Evolutionary conservation across 2,329 filamentous ascomycete species (phyloP).

Genomic region (Fusarium zealandicum): DNA sequence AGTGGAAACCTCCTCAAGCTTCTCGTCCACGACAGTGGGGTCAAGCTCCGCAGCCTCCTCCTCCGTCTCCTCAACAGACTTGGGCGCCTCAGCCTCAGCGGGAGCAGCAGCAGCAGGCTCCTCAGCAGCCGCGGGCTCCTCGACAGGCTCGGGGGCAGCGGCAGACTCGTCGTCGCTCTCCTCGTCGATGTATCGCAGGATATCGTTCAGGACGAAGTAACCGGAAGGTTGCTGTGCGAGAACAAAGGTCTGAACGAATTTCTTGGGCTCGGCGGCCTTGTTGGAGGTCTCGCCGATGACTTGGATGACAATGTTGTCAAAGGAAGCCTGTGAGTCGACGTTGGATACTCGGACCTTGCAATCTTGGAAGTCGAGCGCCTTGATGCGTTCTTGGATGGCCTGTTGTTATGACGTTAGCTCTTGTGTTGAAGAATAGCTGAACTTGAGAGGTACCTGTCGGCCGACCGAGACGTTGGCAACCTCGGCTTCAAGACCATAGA

Average conservation of each 20-base stretch:
- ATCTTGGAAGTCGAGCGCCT: constrained; percentile 90
- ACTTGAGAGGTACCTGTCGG: constrained; percentile 67
- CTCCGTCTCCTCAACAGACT: constrained; percentile 42
- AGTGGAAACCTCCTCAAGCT: constrained; percentile 70
- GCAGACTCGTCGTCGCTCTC: constrained; percentile 75
- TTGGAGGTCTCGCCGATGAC: constrained; percentile 98
- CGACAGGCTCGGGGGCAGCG: constrained; percentile 44
- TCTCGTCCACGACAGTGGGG: constrained; percentile 70
- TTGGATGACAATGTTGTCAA: constrained; percentile 93
- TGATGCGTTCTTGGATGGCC: constrained; percentile 95
- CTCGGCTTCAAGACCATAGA: constrained; percentile 90
- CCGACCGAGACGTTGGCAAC: constrained; percentile 86
- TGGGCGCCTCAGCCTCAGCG: constrained; percentile 45
- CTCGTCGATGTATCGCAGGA: constrained; percentile 91
- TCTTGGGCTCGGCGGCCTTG: constrained; percentile 88
- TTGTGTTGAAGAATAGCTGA: background rate
- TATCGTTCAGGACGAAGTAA: constrained; percentile 98
- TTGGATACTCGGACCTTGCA: constrained; percentile 99
- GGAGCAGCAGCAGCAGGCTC: constrained; percentile 42
- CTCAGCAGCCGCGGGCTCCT: constrained; percentile 43
- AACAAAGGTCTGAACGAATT: constrained; percentile 98
- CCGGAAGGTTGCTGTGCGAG: constrained; percentile 95
- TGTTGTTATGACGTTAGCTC: constrained; percentile 48
- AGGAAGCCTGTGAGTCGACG: constrained; percentile 93
- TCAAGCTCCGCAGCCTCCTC: constrained; percentile 49